Evolutionary conservation across 139 green algal genomes (phyloP), one percentile per base, ranked within the genome.

Genomic region (Astrephomene gubernaculifera): DNA sequence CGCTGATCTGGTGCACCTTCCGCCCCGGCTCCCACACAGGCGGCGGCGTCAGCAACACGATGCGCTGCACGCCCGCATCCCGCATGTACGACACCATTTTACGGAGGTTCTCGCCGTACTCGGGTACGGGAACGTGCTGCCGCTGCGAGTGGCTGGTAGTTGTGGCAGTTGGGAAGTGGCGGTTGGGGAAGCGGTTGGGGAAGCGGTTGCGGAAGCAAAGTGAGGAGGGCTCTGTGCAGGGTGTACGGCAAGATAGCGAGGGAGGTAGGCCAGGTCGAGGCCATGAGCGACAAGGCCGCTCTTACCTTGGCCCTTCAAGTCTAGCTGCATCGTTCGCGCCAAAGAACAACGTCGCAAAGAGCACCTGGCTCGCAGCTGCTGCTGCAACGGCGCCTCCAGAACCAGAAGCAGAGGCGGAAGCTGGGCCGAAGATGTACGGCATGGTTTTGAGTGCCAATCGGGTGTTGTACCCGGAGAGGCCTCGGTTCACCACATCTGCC

Each of bases 261-360:
- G n/a, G n/a, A n/a, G n/a, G n/a, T n/a, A n/a, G n/a, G n/a, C n/a
- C n/a, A n/a, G n/a, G n/a, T n/a, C n/a, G n/a, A n/a, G n/a, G n/a
- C n/a, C n/a, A n/a, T n/a, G n/a, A n/a, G n/a, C n/a, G n/a, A n/a
- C n/a, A n/a, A n/a, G n/a, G n/a, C n/a, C n/a, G n/a, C n/a, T n/a
- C 84, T 81, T 53, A 90, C 86, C 41, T 45, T 4, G 75, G 81
- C 2, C 92, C 82, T 8, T 94, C 91, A 1, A 94, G 92, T 43
- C 96, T 78, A 4, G 94, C 95, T 7, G 96, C 95, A 78, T 99
- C 97, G 75, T 99, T 99, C 44, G 97, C 97, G 12, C 97, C 97
- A 75, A 99, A 96, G 61, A 95, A 99, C 0, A 99, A 41, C 64
- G 57, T 79, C 21, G 67, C 53, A 52, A 43, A 75, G 24, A 45